Conservation (phyloP, 306 rosid genomes). For the Dryas alaskensis region DNA sequence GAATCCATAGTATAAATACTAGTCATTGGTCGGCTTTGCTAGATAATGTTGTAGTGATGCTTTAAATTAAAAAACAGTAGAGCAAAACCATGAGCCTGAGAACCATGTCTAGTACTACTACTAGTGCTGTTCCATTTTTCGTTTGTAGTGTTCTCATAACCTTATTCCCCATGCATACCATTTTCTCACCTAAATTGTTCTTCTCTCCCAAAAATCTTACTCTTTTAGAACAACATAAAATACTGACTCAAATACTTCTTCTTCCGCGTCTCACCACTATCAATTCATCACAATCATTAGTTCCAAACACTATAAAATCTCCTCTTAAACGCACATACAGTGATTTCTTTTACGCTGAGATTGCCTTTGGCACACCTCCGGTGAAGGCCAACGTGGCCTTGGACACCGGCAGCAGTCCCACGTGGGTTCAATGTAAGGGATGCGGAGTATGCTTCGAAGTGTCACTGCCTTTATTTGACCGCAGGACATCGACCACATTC, state of each 20-base stretch:
- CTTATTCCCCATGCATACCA: background rate
- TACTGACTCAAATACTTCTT: background rate
- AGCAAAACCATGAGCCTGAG: slow-evolving; percentile 2
- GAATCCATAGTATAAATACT: too few species aligned
- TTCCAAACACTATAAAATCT: background rate
- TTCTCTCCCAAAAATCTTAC: background rate
- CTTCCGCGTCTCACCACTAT: background rate
- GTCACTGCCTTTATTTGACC: background rate
- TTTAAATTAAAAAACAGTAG: background rate
- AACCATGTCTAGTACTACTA: background rate
- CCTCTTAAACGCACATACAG: background rate
- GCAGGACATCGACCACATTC: background rate
- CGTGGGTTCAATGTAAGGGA: background rate
- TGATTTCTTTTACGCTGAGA: background rate
- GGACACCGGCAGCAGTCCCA: background rate
- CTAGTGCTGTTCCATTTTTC: background rate
- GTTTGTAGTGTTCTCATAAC: background rate
- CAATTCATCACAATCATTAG: background rate
- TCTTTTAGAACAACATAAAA: background rate
- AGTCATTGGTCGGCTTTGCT: too few species aligned
- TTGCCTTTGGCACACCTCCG: background rate
- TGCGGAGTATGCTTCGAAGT: background rate
- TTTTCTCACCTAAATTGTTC: background rate
- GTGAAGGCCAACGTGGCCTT: background rate
- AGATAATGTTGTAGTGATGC: too few species aligned